Base-by-base conservation (phyloP, 768 basidiomycete genomes). In the Suillus subluteus region DNA sequence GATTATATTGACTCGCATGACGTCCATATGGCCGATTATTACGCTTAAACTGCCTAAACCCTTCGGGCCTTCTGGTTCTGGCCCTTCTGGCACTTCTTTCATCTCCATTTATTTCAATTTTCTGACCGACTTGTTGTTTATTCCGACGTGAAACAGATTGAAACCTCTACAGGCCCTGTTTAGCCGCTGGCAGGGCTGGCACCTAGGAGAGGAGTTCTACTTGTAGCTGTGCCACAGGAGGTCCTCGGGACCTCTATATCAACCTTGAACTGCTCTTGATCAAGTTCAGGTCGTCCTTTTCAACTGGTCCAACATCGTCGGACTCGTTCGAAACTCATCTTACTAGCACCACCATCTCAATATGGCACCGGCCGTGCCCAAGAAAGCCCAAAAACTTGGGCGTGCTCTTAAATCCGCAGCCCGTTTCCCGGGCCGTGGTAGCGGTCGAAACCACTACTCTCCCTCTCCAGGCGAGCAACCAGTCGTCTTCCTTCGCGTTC, bases 391-490 rank as follows among this genome's bases (percentile, higher is more conserved):
- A 66, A 88, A 87, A 78, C 80, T 90, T 54, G 82, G 83, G 35
- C 82, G 84, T n/a, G 89, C 82, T 1, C 83, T 91, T 77, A 87
- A 85, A 73, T 81, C 82, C 9, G 88, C 88, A 1, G 87, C 87
- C 12, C 80, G 82, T 1, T 77, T 89, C 41, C 87, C 88, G 15
- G 79, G 79, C 0, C 82, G 83, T 21, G 80, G 79, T 50, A 79
- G 73, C 40, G 79, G 78, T 67, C 72, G 81, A 65, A 77, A 74
- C 58, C 62, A 74, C 11, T 75, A 81, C 69, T 74, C 77, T 0
- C 88, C 90, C 0, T 69, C 76, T 4, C 82, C 83, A 0, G 90
- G 90, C 21, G 92, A 94, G 74, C 77, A 77, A 0, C 91, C 93
- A 1, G 72, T 91, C 65, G 89, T 90, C 41, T 70, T 89, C 32